Conservation (phyloP, 345 rosid genomes). For the Camelina sativa region DNA sequence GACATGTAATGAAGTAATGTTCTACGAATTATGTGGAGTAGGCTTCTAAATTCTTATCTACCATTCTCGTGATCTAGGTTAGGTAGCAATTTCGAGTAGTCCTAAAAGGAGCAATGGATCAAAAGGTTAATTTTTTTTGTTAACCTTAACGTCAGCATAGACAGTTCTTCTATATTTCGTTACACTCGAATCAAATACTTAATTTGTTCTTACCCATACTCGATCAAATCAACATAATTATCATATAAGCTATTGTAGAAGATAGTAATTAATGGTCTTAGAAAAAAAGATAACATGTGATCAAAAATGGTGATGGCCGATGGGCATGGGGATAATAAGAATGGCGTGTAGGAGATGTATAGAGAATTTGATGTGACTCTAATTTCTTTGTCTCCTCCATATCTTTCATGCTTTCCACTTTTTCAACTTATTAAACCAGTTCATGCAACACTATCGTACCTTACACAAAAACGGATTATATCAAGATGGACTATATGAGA, state of each 20-base stretch:
- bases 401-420: slow-evolving; percentile 40
- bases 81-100: neutral
- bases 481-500: slow-evolving; percentile 13
- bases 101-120: neutral
- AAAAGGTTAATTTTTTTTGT: neutral
- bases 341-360: slow-evolving; percentile 40
- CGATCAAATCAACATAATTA: neutral
- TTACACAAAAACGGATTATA: neutral
- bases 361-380: slow-evolving; percentile 42
- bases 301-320: slow-evolving; percentile 26
- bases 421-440: slow-evolving; percentile 33
- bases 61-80: neutral
- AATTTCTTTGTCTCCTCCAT: slow-evolving; percentile 42
- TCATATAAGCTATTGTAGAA: neutral
- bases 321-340: slow-evolving; percentile 39
- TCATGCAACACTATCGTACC: slow-evolving; percentile 20
- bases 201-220: neutral
- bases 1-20: neutral
- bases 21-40: neutral
- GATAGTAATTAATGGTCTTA: neutral
- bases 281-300: neutral
- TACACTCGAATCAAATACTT: neutral
- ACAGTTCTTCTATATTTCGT: neutral
- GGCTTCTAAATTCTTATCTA: neutral
- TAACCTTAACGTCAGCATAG: neutral